Base-by-base conservation (phyloP, 2,329 filamentous ascomycete genomes). In the Phaeomoniella chlamydospora region DNA sequence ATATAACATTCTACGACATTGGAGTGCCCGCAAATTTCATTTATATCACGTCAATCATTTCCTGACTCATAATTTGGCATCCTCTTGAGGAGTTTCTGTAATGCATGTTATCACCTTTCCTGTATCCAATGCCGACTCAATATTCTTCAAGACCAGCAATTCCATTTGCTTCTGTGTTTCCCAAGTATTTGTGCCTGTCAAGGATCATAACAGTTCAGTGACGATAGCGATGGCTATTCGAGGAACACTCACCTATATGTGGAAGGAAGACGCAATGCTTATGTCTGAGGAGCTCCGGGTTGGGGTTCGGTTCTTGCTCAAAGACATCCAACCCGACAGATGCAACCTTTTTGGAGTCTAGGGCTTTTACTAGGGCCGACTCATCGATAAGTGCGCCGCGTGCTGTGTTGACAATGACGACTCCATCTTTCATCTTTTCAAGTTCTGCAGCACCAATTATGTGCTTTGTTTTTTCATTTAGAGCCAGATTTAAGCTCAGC, bases 91-190 rank as follows among this genome's bases (percentile, higher is more conserved):
- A 14, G 30, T 32, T 53, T 76, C 73, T 3, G 68, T 64, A 29
- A 78, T 67, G 41, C 68, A 62, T n/a, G 74, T 77, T 39, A 76
- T 53, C 50, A 78, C 52, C 40, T 62, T 63, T 3, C 69, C 70
- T 39, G 67, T 62, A 46, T 74, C 64, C 29, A 77, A 60, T 4
- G 67, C 72, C 18, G 56, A 63, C 47, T 65, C 65, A 50, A 78
- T 42, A 43, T 76, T 76, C 18, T 70, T 61, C 49, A 76, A 41
- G 13, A 74, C 70, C 43, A 74, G 48, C 36, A 73, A 47, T 50
- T 76, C 72, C 72, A 75, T 76, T 37, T 73, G 68, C 43, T 64
- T 67, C 54, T 74, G 70, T 15, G 70, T 74, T 52, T 76, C 72
- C 47, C 62, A 68, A 9, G 71, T 75, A 40, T 57, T 64, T 1